Conservation (phyloP, 495 filamentous ascomycete genomes). For the Xylaria sp. region DNA sequence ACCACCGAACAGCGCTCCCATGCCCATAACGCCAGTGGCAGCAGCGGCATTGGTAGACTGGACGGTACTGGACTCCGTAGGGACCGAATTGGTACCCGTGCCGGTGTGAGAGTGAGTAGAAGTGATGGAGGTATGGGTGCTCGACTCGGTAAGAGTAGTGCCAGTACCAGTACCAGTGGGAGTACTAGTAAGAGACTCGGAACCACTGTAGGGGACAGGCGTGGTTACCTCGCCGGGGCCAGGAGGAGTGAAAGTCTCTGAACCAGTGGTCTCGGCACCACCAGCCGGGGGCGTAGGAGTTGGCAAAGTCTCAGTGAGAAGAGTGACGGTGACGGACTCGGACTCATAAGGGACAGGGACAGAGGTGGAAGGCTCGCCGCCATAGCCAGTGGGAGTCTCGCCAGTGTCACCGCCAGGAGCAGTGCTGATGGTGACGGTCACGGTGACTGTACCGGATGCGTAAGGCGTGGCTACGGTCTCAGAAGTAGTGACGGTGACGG, state of each 20-base stretch:
- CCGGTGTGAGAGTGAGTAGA: conserved; percentile 20
- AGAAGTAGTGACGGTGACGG: conserved; percentile 30
- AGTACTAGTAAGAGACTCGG: conserved; percentile 24
- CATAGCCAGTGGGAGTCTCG: conserved; percentile 31
- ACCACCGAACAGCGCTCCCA: conserved; percentile 44
- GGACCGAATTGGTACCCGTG: conserved; percentile 12
- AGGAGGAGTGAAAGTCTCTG: not conserved
- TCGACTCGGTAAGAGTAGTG: conserved; percentile 28
- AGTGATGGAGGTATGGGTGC: conserved; percentile 26
- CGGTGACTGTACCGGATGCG: conserved; percentile 15
- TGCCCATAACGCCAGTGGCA: conserved; percentile 38
- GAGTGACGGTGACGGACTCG: conserved; percentile 20
- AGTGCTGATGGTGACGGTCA: conserved; percentile 19
- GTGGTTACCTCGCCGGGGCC: not conserved
- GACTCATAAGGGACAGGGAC: conserved; percentile 16
- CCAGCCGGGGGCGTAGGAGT: conserved; percentile 9
- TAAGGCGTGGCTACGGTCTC: conserved; percentile 13
- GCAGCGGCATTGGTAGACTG: conserved; percentile 33
- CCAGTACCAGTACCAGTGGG: conserved; percentile 27
- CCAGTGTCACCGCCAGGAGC: not conserved
- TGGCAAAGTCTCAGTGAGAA: conserved; percentile 25
- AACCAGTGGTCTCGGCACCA: conserved; percentile 4
- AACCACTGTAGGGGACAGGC: not conserved
- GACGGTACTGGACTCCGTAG: conserved; percentile 18
- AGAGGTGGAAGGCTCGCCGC: conserved; percentile 22